Evolutionary conservation across 192 early-diverging fungal genomes (phyloP).

Genomic region (Rhizophagus clarus): DNA sequence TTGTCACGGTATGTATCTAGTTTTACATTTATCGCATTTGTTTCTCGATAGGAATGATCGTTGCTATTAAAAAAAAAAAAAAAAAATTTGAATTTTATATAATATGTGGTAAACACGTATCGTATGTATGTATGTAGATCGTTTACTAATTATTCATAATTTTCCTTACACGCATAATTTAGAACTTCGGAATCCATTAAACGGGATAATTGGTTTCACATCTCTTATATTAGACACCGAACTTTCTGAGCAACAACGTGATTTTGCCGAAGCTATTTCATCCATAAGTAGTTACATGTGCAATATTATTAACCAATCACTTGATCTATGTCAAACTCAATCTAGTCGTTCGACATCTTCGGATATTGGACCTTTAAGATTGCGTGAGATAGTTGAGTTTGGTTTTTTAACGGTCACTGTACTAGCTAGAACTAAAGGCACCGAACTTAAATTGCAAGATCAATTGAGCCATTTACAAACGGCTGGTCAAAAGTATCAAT

Average conservation of each 20-base stretch:
- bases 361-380: constrained; percentile 4
- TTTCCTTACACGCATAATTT: background rate
- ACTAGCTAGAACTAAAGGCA: background rate
- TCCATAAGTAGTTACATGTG: constrained; percentile 7
- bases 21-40: too few species aligned
- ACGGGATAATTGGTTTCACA: background rate
- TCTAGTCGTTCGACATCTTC: background rate
- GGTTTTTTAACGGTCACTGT: background rate
- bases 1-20: background rate
- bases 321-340: constrained; percentile 11
- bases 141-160: too few species aligned
- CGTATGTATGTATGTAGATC: too few species aligned
- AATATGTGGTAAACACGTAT: too few species aligned
- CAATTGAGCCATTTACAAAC: background rate
- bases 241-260: background rate
- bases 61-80: too few species aligned
- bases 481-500: background rate
- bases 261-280: background rate
- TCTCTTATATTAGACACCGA: background rate
- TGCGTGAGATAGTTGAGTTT: background rate
- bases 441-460: background rate
- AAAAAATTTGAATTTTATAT: too few species aligned
- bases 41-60: too few species aligned
- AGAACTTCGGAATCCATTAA: constrained; percentile 17
- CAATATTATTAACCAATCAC: constrained; percentile 7